Evolutionary conservation across 495 filamentous ascomycete genomes (phyloP).

Genomic region (Penicillium macrosclerotiorum): DNA sequence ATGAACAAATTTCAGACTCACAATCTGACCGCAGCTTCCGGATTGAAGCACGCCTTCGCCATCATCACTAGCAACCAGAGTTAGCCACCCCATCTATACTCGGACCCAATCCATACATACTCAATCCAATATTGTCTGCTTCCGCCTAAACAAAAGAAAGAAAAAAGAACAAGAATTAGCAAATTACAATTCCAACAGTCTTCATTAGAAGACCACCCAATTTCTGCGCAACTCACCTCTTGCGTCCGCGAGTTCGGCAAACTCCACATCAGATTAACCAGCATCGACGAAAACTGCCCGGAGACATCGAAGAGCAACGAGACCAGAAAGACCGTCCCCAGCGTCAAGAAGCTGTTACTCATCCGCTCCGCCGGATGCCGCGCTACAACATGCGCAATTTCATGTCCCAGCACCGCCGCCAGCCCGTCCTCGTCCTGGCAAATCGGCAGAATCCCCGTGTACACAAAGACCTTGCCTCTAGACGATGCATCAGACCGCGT

Average conservation of each 20-base stretch:
- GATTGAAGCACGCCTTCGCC: constrained; percentile 68
- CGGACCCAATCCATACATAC: constrained; percentile 23
- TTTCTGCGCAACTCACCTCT: constrained; percentile 55
- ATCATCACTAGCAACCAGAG: constrained; percentile 51
- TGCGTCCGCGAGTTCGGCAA: constrained; percentile 69
- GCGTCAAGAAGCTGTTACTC: constrained; percentile 57
- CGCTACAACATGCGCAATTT: constrained; percentile 91
- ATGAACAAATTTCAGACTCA: constrained; percentile 13
- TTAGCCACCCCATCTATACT: constrained; percentile 38
- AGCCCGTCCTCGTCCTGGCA: constrained; percentile 70
- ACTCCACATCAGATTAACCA: constrained; percentile 62
- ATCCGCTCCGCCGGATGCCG: constrained; percentile 76
- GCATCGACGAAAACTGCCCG: constrained; percentile 35
- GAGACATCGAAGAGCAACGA: constrained; percentile 50
- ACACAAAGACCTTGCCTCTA: constrained; percentile 90
- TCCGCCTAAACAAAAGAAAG: constrained; percentile 36
- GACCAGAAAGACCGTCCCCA: constrained; percentile 52
- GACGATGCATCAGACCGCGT: too few relatives aligned
- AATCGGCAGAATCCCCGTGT: constrained; percentile 74
- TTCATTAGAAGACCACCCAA: too few relatives aligned
- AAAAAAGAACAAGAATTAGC: constrained; percentile 5
- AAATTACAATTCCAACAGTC: too few relatives aligned
- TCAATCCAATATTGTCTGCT: constrained; percentile 87
- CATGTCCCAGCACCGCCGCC: constrained; percentile 84
- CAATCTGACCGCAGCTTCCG: constrained; percentile 65